These are phyloP conservation scores for Arabidopsis hybrid DNA, from an alignment of 441 rosid genomes.

Conservation along the genomic window DNA sequence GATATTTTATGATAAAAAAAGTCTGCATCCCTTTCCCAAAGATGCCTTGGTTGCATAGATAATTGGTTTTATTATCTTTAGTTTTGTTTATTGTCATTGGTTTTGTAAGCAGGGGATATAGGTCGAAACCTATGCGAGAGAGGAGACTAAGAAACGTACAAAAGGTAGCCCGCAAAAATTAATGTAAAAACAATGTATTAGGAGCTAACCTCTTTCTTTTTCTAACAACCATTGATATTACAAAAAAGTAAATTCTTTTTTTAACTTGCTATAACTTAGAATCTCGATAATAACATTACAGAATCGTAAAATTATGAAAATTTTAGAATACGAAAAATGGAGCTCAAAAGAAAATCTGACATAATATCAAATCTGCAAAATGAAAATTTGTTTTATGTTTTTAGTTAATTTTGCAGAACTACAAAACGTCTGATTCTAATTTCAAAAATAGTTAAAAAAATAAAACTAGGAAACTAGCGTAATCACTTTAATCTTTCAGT, in stretches of 20 bases:
- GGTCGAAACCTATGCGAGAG: conserved; percentile 26
- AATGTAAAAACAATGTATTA: conserved; percentile 17
- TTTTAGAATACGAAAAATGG: neutral
- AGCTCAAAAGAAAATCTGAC: neutral
- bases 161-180: conserved; percentile 39
- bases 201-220: neutral
- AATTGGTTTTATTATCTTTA: conserved; percentile 15
- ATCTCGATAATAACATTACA: neutral
- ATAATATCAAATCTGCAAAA: neutral
- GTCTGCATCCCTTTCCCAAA: conserved; percentile 33
- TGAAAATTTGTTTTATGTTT: neutral
- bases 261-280: neutral
- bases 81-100: conserved; percentile 15
- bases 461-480: neutral
- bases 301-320: neutral
- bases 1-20: conserved; percentile 13
- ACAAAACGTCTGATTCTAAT: neutral
- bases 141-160: conserved; percentile 22
- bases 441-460: no score
- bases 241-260: neutral
- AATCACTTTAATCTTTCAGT: neutral
- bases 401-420: neutral
- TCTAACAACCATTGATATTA: neutral
- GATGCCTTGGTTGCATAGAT: conserved; percentile 35
- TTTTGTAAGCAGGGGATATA: conserved; percentile 31